Base-by-base conservation (phyloP, 2,329 filamentous ascomycete genomes). In the Volutella citrinella region DNA sequence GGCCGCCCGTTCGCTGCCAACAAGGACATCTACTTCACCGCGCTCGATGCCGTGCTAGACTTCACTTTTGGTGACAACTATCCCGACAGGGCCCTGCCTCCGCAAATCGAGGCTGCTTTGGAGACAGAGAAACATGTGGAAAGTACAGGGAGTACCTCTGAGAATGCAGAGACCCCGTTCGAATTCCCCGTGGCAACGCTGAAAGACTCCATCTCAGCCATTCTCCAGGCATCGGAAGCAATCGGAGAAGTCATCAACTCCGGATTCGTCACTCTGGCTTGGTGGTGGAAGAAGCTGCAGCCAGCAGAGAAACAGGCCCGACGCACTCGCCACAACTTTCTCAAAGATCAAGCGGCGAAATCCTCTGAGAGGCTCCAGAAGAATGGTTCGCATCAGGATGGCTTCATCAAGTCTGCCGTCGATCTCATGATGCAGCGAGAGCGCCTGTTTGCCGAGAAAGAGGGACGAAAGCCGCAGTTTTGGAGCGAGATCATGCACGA, bases 401-500 rank as follows among this genome's bases (percentile, higher is more conserved):
- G n/a, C n/a, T n/a, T n/a, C n/a, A n/a, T n/a, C n/a, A n/a, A n/a
- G n/a, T 60, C 48, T 20, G 60, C 60, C 8, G 33, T 62, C 3
- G 55, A 64, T 35, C 51, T 52, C 1, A 54, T 64, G 6, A 36
- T 63, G 8, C 35, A 55, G 7, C 51, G 59, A 19, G 62, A 64
- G 45, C 43, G 34, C n/a, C 42, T 49, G 5, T 24, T 56, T 4
- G 57, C 60, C 1, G 27, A 44, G 13, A 62, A 58, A 33, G 51
- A 46, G 9, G 54, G 46, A 2, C 41, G 57, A 13, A 15, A 37
- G 7, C 56, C 57, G 0, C 31, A 48, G 3, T 60, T 55, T 31
- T 45, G 49, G 19, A 54, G 49, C 1, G 33, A 37, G 3, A 40
- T 42, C 4, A 55, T 63, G 15, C 39, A 42, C 9, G 60, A 63